Evolutionary conservation across 2,329 filamentous ascomycete species (phyloP), one percentile per base, ranked within the genome.

Genomic region (Huntiella bhutanensis): DNA sequence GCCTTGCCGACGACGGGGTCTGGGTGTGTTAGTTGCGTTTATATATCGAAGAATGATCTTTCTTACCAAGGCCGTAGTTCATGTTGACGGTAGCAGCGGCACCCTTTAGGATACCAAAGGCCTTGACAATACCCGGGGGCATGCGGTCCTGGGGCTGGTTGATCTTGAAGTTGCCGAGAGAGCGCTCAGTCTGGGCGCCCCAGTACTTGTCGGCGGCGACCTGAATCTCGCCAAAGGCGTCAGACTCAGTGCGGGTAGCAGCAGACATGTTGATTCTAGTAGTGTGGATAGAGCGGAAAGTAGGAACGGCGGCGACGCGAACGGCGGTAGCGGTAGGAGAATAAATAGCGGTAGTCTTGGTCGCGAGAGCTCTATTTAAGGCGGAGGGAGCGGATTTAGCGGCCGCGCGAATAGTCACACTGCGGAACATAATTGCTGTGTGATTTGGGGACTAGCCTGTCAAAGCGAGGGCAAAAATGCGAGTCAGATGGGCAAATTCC

Each of bases 91-190:
- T 84, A 41, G 91, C 91, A 39, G 91, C 91, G 48, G 91, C 91
- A 53, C 87, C 88, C 75, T 98, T 98, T 54, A 98, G 73, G 57
- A 96, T 92, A 60, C 91, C 91, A 62, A 98, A 95, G 5, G 91
- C 91, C 64, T 78, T 80, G 58, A 96, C 71, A 56, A 98, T 81
- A 40, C 87, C 82, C 53, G 85, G 80, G 42, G 91, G 91, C 87
- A 96, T 96, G 62, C 91, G 86, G 62, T 98, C 91, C 67, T 94
- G 85, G 51, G 91, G 91, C 72, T 96, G 91, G 69, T 96, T 96
- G 77, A 98, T 96, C 64, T 81, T 82, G 74, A 98, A 98, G 72
- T 98, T 98, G 64, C 82, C 80, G 62, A 96, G 75, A 45, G 88
- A 96, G 55, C 88, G 80, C 73, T 95, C 82, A 46, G 88, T 95